Percentiles rank a stretch among this genome's conserved stretches.
These are phyloP conservation scores for Neospermospora avenae DNA, from an alignment of 2,329 filamentous ascomycete genomes.

Conservation along the genomic window DNA sequence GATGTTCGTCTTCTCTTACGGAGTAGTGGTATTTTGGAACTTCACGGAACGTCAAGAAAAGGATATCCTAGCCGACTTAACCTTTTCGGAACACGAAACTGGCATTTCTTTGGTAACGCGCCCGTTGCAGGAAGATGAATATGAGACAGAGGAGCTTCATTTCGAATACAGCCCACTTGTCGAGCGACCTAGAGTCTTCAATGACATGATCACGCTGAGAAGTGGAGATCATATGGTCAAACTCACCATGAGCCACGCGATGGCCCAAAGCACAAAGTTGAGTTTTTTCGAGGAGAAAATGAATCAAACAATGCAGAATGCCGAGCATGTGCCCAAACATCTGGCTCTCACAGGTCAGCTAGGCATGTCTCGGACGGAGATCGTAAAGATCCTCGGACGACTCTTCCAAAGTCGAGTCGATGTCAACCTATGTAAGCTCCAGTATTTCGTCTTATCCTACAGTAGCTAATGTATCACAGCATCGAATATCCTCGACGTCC, in stretches of 20 bases:
- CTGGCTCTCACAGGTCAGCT: slow-evolving; percentile 86
- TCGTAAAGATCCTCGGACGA: slow-evolving; percentile 85
- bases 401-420: slow-evolving; percentile 94
- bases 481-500: slow-evolving; percentile 92
- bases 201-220: slow-evolving; percentile 97
- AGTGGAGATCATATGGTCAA: slow-evolving; percentile 99
- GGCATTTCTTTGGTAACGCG: slow-evolving; percentile 69
- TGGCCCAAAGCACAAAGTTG: slow-evolving; percentile 94
- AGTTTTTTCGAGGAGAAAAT: slow-evolving; percentile 96
- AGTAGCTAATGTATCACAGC: slow-evolving; percentile 48
- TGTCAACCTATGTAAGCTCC: slow-evolving; percentile 85
- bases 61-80: slow-evolving; percentile 90
- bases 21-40: slow-evolving; percentile 98
- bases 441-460: neutral
- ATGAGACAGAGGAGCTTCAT: slow-evolving; percentile 97
- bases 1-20: slow-evolving; percentile 96
- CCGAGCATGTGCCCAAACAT: slow-evolving; percentile 86
- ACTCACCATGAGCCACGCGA: slow-evolving; percentile 93
- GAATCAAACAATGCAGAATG: slow-evolving; percentile 88
- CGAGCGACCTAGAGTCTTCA: slow-evolving; percentile 87
- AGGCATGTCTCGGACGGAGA: slow-evolving; percentile 87
- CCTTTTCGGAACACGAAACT: slow-evolving; percentile 72
- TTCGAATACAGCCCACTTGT: slow-evolving; percentile 92
- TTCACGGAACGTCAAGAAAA: slow-evolving; percentile 96
- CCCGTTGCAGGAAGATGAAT: slow-evolving; percentile 82